Evolutionary conservation across 331 rosid genomes (phyloP).

Genomic region (Malus hybrid): DNA sequence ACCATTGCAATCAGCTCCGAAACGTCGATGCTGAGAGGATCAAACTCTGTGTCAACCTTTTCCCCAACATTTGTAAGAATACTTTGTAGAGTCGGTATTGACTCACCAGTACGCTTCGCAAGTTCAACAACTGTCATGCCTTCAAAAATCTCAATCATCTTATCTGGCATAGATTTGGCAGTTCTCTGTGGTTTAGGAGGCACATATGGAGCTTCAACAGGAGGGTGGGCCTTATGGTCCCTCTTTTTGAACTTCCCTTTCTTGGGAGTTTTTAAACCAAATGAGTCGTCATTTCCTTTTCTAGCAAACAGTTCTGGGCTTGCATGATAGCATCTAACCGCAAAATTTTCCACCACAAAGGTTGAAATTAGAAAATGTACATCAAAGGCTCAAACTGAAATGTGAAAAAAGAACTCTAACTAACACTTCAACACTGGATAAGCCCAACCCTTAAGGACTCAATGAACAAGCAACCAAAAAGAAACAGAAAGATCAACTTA

Average conservation of each 20-base stretch:
- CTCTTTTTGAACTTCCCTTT: conserved; percentile 54
- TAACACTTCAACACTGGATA: background rate
- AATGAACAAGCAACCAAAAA: background rate
- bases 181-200: conserved; percentile 42
- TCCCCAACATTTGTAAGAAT: conserved; percentile 73
- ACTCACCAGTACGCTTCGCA: conserved; percentile 72
- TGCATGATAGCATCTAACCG: conserved; percentile 57
- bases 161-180: conserved; percentile 41
- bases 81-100: conserved; percentile 51
- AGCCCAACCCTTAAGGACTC: background rate
- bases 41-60: conserved; percentile 77
- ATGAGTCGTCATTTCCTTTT: conserved; percentile 31
- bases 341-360: background rate
- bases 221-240: conserved; percentile 48
- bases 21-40: conserved; percentile 67
- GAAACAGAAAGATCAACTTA: conserved; percentile 15
- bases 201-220: conserved; percentile 70
- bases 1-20: conserved; percentile 86
- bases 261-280: conserved; percentile 54
- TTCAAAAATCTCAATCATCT: conserved; percentile 85
- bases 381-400: background rate
- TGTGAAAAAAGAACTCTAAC: background rate
- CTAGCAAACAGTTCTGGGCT: conserved; percentile 43
- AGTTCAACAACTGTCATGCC: conserved; percentile 81
- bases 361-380: background rate